Conservation (phyloP, 1,139 yeast species). For the Blastobotrys buckinghamii region DNA sequence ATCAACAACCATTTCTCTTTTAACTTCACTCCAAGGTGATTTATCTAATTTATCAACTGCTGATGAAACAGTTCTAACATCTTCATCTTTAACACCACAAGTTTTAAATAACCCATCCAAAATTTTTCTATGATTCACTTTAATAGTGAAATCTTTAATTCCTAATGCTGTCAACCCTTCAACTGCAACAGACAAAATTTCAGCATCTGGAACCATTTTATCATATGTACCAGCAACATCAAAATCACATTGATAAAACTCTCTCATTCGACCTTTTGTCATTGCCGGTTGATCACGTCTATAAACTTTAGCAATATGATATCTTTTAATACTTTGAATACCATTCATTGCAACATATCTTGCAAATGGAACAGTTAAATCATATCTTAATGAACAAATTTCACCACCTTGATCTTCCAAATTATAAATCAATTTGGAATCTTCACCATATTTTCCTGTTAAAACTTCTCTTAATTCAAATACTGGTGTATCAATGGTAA, state of each 20-base stretch:
- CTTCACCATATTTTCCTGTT: conserved; percentile 97
- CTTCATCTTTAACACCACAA: conserved; percentile 91
- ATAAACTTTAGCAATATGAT: conserved; percentile 95
- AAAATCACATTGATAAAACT: conserved; percentile 96
- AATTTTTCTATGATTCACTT: conserved; percentile 90
- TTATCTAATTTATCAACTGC: conserved; percentile 97
- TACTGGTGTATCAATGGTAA: conserved; percentile 96
- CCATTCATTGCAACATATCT: conserved; percentile 94
- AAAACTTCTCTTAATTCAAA: conserved; percentile 91
- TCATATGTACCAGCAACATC: conserved; percentile 93
- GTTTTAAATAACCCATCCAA: conserved; percentile 93
- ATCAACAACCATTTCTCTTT: conserved; percentile 84
- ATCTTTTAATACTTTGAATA: conserved; percentile 81
- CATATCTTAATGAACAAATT: conserved; percentile 88
- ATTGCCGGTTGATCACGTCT: conserved; percentile 99
- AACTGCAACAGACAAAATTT: conserved; percentile 68
- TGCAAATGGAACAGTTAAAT: conserved; percentile 96
- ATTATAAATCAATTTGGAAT: conserved; percentile 89
- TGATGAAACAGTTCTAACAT: conserved; percentile 85
- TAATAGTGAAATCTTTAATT: conserved; percentile 80
- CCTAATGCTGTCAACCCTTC: conserved; percentile 84
- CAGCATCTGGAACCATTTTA: conserved; percentile 94
- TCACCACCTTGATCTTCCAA: conserved; percentile 99
- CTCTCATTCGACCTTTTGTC: conserved; percentile 99
- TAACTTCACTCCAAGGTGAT: conserved; percentile 90